Percentiles rank a stretch among this genome's conserved stretches.
Conservation (phyloP, 2,329 filamentous ascomycete species). For the Talaromyces sp. region DNA sequence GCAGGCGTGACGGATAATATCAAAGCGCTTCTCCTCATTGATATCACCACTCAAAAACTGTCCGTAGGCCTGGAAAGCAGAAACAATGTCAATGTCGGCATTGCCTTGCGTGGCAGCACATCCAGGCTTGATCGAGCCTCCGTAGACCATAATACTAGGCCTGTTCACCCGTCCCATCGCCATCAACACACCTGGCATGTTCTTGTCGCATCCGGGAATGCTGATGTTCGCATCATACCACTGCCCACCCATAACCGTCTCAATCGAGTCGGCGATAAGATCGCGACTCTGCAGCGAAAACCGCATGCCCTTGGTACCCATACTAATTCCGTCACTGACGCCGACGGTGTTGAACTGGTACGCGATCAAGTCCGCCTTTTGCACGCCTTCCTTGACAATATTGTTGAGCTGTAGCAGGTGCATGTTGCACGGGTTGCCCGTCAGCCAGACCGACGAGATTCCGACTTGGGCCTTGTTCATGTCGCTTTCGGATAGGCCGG, state of each 20-base stretch:
- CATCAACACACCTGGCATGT: constrained; percentile 91
- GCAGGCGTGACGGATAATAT: constrained; percentile 90
- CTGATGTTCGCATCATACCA: constrained; percentile 99
- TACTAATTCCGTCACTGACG: constrained; percentile 94
- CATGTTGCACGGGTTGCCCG: constrained; percentile 99
- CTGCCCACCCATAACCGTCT: constrained; percentile 98
- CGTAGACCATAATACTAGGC: constrained; percentile 95
- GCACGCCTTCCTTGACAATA: constrained; percentile 66
- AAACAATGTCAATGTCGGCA: constrained; percentile 83
- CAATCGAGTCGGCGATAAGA: constrained; percentile 95
- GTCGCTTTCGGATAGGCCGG: constrained; percentile 77
- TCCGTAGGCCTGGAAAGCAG: constrained; percentile 95
- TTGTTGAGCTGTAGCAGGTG: constrained; percentile 87
- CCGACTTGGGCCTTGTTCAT: constrained; percentile 97
- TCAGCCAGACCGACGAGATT: constrained; percentile 97
- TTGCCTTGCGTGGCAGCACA: constrained; percentile 72
- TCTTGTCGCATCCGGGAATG: constrained; percentile 97
- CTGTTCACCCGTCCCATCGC: constrained; percentile 94
- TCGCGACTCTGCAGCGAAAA: constrained; percentile 93
- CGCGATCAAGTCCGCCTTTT: constrained; percentile 74
- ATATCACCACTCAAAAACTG: constrained; percentile 91
- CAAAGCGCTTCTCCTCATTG: constrained; percentile 82
- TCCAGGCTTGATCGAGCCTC: constrained; percentile 87
- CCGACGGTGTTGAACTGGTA: constrained; percentile 99
- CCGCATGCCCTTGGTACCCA: constrained; percentile 96